phyloP scores from a whole-genome alignment of 2,329 filamentous ascomycete species.

The Mariannaea sp. region DNA sequence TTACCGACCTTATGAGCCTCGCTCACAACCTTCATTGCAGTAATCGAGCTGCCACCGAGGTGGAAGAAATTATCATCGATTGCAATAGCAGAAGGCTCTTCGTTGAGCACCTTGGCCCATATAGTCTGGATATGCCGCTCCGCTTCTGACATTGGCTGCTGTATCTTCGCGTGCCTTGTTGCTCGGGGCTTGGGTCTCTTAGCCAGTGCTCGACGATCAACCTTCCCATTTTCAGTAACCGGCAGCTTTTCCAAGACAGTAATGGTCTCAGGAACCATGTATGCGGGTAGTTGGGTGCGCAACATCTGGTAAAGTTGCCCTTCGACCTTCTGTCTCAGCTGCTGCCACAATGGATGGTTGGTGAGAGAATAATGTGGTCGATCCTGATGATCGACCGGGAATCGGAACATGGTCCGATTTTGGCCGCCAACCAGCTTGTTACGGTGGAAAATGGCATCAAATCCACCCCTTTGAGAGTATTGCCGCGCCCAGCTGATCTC shows the following conservation, averaged over 20 bases:
- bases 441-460: constrained; percentile 43
- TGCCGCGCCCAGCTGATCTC: constrained; percentile 52
- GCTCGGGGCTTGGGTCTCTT: too few species aligned
- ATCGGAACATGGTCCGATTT: constrained; percentile 26
- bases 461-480: constrained; percentile 29
- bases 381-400: constrained; percentile 26
- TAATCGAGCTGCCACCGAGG: constrained; percentile 56
- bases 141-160: constrained; percentile 6
- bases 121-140: constrained; percentile 39
- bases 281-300: not conserved
- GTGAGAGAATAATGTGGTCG: not conserved
- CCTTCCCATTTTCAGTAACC: not conserved
- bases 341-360: too few species aligned
- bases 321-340: not conserved
- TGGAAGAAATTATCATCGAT: constrained; percentile 54
- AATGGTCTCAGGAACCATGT: not conserved
- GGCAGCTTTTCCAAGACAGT: not conserved
- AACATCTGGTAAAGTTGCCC: not conserved
- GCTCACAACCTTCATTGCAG: constrained; percentile 52
- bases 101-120: constrained; percentile 46
- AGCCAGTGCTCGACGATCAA: not conserved
- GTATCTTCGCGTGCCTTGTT: too few species aligned
- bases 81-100: constrained; percentile 43
- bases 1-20: constrained; percentile 17
- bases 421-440: constrained; percentile 30